These are phyloP conservation scores for Paramyrothecium sp. DNA, from an alignment of 2,329 filamentous ascomycete species.

Conservation along the genomic window DNA sequence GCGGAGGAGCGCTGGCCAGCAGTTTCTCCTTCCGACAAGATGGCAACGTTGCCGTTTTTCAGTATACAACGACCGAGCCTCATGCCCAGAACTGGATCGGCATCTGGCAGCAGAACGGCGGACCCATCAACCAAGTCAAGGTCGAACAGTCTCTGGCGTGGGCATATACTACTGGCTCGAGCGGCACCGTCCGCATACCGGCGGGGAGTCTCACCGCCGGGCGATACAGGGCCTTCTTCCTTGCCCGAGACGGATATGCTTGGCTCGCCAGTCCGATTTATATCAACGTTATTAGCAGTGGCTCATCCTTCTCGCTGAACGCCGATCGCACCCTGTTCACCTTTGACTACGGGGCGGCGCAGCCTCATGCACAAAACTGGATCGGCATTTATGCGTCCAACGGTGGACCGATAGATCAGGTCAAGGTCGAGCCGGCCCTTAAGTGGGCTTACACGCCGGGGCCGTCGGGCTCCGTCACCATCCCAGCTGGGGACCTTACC, in stretches of 20 bases:
- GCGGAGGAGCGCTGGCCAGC: no score
- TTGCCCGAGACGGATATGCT: constrained; percentile 32
- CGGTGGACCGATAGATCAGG: constrained; percentile 30
- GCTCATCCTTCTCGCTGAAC: no score
- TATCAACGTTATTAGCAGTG: no score
- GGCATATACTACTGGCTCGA: constrained; percentile 25
- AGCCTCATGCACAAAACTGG: constrained; percentile 32
- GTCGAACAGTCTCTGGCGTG: constrained; percentile 27
- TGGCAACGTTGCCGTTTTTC: constrained; percentile 32
- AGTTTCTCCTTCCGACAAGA: no score
- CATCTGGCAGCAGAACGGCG: constrained; percentile 30
- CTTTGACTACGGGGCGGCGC: constrained; percentile 30
- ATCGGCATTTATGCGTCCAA: constrained; percentile 32
- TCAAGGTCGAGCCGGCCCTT: constrained; percentile 23
- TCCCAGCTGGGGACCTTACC: constrained; percentile 20
- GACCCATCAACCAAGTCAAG: constrained; percentile 27
- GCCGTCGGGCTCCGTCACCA: constrained; percentile 20
- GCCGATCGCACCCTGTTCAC: no score
- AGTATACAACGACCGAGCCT: constrained; percentile 28
- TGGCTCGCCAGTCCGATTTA: constrained; percentile 32
- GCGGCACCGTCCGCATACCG: constrained; percentile 25
- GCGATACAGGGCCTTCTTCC: constrained; percentile 33
- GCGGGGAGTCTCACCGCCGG: constrained; percentile 22
- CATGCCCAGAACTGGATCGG: constrained; percentile 36
- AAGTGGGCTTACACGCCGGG: constrained; percentile 31